These are phyloP conservation scores for Eutrema yunnanense DNA, from an alignment of 345 rosid genomes.

Conservation along the genomic window DNA sequence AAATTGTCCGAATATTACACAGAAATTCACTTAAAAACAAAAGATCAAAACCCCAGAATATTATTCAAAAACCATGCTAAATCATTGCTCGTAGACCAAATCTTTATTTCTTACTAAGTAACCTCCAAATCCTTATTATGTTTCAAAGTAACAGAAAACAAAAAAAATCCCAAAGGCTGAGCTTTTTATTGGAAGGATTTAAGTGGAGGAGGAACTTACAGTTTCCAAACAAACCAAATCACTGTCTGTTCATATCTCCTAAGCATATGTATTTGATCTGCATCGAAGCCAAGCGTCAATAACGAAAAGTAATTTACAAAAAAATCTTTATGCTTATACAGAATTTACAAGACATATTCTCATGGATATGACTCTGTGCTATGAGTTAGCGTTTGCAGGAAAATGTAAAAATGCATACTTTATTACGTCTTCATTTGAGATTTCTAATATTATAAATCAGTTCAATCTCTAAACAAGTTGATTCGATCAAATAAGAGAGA, in stretches of 20 bases:
- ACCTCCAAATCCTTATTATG: neutral
- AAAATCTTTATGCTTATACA: neutral
- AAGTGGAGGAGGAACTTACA: neutral
- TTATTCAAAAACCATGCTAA: neutral
- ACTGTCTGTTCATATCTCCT: conserved; percentile 75
- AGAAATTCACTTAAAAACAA: neutral
- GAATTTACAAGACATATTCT: neutral
- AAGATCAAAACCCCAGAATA: neutral
- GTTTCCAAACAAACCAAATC: conserved; percentile 23
- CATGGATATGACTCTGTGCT: neutral
- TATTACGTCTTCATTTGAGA: conserved; percentile 1
- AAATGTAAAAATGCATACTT: neutral
- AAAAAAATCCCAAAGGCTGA: neutral
- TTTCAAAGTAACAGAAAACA: neutral
- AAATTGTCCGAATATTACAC: conserved; percentile 5
- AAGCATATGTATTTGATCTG: conserved; percentile 83
- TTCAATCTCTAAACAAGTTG: neutral
- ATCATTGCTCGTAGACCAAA: neutral
- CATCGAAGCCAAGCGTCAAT: conserved; percentile 10
- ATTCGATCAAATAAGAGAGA: conserved; percentile 7
- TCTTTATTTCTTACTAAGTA: neutral
- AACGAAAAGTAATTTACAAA: neutral
- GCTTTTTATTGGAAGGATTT: conserved; percentile 4
- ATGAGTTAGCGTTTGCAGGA: neutral
- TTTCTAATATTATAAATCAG: conserved; percentile 3